A percentile compares a stretch with the other conserved stretches of the same genome.
These are phyloP conservation scores for Kluyveromyces aestuarii DNA, from an alignment of 805 yeast species.

Conservation along the genomic window DNA sequence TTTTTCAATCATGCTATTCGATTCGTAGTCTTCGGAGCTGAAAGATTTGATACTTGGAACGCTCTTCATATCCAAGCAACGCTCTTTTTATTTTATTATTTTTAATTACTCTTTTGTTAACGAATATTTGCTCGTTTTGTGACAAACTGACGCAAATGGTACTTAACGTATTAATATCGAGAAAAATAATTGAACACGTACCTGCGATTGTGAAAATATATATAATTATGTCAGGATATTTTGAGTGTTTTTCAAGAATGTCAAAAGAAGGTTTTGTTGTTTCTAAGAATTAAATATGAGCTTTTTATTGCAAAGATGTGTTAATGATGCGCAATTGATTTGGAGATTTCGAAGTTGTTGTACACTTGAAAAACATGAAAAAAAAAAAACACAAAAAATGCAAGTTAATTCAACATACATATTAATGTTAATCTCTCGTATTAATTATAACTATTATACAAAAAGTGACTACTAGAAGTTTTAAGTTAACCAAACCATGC, in stretches of 20 bases:
- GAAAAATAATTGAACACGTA: background rate
- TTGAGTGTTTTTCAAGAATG: background rate
- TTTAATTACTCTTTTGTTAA: background rate
- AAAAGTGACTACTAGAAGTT: background rate
- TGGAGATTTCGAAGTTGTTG: background rate
- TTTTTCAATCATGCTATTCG: background rate
- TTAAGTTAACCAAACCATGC: constrained; percentile 1
- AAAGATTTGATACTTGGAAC: background rate
- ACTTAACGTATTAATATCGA: constrained; percentile 1
- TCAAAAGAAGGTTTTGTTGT: background rate
- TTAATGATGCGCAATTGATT: background rate
- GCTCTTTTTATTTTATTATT: background rate
- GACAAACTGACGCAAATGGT: background rate
- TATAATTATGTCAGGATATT: background rate
- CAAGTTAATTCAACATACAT: background rate
- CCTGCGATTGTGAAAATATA: background rate
- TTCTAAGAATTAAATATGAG: background rate
- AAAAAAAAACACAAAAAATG: too few species aligned
- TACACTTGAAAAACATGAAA: background rate
- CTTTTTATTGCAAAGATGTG: background rate
- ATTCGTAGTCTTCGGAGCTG: background rate
- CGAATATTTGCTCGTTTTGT: constrained; percentile 1
- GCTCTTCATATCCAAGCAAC: background rate
- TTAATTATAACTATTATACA: constrained; percentile 1
- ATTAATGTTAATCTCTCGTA: background rate